A percentile compares a stretch with the other conserved stretches of the same genome.
Conservation (phyloP, 108 stramenopile species). For the Cyclotella sp. region DNA sequence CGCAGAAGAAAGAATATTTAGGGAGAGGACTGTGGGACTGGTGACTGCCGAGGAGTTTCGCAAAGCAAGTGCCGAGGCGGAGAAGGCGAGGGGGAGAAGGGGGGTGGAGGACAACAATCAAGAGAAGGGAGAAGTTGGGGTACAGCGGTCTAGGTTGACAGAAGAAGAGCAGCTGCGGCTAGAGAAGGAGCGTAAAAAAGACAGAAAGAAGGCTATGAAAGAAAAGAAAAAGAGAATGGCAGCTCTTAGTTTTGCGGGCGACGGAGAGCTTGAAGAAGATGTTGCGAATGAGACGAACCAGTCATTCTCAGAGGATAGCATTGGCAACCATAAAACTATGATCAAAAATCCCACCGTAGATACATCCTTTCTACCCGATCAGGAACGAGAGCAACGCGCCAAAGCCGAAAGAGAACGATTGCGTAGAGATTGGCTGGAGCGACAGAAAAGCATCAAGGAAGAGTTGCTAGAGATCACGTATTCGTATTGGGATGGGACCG, state of each 20-base stretch:
- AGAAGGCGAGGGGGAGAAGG: conserved; percentile 38
- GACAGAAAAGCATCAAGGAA: conserved; percentile 80
- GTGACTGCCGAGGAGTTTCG: conserved; percentile 88
- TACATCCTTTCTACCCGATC: conserved; percentile 93
- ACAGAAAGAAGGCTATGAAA: conserved; percentile 63
- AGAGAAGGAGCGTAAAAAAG: conserved; percentile 44
- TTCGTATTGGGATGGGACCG: conserved; percentile 97
- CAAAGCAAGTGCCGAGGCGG: conserved; percentile 53
- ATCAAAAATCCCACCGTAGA: conserved; percentile 94
- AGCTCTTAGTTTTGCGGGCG: conserved; percentile 72
- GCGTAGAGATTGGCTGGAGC: conserved; percentile 83
- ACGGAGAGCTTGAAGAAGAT: conserved; percentile 64
- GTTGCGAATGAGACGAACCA: conserved; percentile 21
- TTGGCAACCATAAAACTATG: conserved; percentile 20
- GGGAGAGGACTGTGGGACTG: conserved; percentile 80
- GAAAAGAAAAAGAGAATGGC: conserved; percentile 73
- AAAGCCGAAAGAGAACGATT: conserved; percentile 66
- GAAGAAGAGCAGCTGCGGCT: conserved; percentile 49
- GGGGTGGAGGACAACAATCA: conserved; percentile 17
- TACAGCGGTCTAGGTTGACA: conserved; percentile 10
- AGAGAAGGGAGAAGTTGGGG: conserved; percentile 2
- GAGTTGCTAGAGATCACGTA: conserved; percentile 92
- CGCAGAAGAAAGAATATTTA: conserved; percentile 61
- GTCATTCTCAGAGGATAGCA: neutral
- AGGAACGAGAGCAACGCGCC: conserved; percentile 75